These are phyloP conservation scores for Arbutus unedo DNA, from an alignment of 148 eudicot species.

Conservation along the genomic window DNA sequence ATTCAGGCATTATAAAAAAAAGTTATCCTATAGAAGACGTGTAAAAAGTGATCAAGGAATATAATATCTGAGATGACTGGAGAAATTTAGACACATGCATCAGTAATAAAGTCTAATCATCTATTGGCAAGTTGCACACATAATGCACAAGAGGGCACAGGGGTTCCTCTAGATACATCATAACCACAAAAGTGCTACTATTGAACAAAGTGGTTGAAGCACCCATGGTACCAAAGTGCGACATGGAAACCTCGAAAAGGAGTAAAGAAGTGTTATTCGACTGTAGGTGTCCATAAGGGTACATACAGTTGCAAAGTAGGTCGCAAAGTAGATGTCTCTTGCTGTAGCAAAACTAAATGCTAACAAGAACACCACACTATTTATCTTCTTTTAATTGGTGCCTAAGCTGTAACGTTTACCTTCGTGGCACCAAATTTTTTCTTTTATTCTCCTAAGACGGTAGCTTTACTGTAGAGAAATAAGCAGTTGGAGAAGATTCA, in stretches of 20 bases:
- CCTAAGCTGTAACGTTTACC: background rate
- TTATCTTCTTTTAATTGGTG: background rate
- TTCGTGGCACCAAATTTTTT: background rate
- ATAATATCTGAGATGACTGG: background rate
- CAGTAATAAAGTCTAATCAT: constrained; percentile 2
- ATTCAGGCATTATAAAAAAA: background rate
- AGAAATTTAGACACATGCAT: background rate
- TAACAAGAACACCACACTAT: background rate
- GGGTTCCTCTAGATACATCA: background rate
- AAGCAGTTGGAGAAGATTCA: background rate
- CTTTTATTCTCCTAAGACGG: background rate
- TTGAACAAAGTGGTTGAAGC: background rate
- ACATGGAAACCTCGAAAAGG: background rate
- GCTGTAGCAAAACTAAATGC: background rate
- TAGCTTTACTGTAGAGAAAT: background rate
- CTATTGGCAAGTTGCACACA: background rate
- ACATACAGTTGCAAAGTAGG: background rate
- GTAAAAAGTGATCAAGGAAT: background rate
- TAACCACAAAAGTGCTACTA: background rate
- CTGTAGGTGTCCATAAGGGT: background rate
- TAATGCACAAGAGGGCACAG: background rate
- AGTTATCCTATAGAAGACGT: background rate
- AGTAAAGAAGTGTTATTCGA: background rate
- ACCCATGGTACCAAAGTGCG: no score
- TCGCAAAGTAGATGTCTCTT: background rate